Percentiles rank a stretch among this genome's conserved stretches.
phyloP scores from a whole-genome alignment of 139 green algal genomes.

The Coelastrella sp. region DNA sequence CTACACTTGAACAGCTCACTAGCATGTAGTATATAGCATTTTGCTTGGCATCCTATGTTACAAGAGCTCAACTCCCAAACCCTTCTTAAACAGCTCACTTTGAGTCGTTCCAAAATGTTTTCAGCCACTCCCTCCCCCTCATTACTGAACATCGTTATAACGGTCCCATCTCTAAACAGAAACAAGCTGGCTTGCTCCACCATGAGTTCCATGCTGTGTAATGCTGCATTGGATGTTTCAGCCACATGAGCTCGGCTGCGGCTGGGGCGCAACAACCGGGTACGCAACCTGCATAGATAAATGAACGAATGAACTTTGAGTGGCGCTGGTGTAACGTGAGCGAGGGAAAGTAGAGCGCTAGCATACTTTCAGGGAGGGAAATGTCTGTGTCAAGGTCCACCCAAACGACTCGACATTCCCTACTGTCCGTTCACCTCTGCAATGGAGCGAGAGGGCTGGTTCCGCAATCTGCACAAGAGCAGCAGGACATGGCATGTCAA shows the following conservation, averaged over 20 bases:
- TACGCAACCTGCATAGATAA: not conserved
- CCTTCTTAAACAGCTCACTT: not conserved
- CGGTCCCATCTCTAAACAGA: conserved; percentile 41
- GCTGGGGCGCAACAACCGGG: not conserved
- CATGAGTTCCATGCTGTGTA: conserved; percentile 28
- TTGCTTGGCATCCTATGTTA: too few relatives aligned
- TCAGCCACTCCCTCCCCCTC: not conserved
- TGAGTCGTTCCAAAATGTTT: conserved; percentile 26
- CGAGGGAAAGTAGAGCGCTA: too few relatives aligned
- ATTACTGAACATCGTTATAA: conserved; percentile 40
- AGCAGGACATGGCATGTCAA: too few relatives aligned
- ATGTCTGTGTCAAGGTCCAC: too few relatives aligned
- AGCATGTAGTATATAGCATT: too few relatives aligned
- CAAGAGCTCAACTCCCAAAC: not conserved
- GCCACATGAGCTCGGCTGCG: not conserved
- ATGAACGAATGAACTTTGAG: not conserved
- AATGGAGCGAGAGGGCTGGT: too few relatives aligned
- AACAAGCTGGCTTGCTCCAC: conserved; percentile 39
- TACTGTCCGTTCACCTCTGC: too few relatives aligned
- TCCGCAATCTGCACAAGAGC: too few relatives aligned
- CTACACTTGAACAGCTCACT: too few relatives aligned
- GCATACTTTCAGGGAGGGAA: too few relatives aligned
- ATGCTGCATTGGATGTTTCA: not conserved
- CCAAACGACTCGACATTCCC: too few relatives aligned
- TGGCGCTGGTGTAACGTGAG: not conserved